Percentiles rank a stretch among this genome's conserved stretches.
Evolutionary conservation across 2,329 filamentous ascomycete species (phyloP).

Genomic region (Magnaporthales sp.): DNA sequence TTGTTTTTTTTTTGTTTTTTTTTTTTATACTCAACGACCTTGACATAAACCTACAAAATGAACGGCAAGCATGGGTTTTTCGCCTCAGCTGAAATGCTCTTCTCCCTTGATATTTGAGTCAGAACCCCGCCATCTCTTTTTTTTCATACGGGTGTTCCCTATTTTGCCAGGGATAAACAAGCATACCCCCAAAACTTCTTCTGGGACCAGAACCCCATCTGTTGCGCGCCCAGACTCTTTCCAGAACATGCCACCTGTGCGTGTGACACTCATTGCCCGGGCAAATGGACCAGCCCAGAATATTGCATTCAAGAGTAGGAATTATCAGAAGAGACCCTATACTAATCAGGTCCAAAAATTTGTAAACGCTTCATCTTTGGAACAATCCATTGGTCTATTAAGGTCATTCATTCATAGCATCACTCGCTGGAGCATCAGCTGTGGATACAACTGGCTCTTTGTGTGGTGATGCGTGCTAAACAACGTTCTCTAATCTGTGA

Average conservation of each 20-base stretch:
- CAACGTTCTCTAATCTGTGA: background rate
- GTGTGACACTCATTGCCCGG: background rate
- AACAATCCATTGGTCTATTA: background rate
- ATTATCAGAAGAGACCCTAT: background rate
- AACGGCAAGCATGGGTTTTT: background rate
- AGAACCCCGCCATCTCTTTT: background rate
- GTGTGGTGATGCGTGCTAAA: background rate
- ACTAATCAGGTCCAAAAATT: background rate
- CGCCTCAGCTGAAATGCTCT: background rate
- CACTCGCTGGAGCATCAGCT: background rate
- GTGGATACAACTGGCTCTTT: background rate
- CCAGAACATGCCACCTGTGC: background rate
- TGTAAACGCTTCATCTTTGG: background rate
- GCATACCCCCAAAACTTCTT: background rate
- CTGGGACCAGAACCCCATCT: background rate
- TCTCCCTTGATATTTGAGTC: background rate
- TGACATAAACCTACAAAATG: background rate
- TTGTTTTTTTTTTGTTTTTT: too few relatives aligned
- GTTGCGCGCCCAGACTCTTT: background rate
- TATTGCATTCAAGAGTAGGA: background rate
- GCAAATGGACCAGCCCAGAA: background rate
- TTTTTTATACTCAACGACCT: background rate
- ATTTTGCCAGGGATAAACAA: background rate
- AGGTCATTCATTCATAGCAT: background rate
- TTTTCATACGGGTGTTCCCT: background rate